Percentiles rank a stretch among this genome's conserved stretches.
phyloP scores from a whole-genome alignment of 306 rosid genomes.

The Parietaria judaica region DNA sequence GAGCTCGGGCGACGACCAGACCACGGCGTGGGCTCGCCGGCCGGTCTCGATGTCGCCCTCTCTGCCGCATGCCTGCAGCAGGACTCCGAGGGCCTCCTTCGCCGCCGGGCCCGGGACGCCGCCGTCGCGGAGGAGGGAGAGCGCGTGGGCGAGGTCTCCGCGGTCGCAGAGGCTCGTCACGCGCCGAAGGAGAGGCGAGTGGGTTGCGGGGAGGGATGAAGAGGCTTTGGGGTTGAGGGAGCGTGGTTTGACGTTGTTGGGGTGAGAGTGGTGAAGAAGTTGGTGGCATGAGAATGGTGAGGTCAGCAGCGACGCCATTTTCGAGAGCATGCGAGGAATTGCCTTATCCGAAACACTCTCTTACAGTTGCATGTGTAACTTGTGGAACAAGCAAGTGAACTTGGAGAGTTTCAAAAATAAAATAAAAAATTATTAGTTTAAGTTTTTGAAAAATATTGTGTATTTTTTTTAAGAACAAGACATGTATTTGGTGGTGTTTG shows the following conservation, averaged over 20 bases:
- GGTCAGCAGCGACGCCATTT: background rate
- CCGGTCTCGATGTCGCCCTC: background rate
- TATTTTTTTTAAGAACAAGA: too few species aligned
- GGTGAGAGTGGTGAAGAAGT: background rate
- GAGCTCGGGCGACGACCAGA: constrained; percentile 31
- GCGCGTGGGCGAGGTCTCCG: constrained; percentile 43
- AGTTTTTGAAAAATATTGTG: too few species aligned
- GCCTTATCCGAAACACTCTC: too few species aligned
- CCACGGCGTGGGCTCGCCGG: constrained; percentile 31
- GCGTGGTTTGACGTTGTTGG: background rate
- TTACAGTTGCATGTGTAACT: too few species aligned
- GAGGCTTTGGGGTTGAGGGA: constrained; percentile 18
- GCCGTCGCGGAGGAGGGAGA: constrained; percentile 30
- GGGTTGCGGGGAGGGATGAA: constrained; percentile 17
- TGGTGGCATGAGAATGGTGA: background rate
- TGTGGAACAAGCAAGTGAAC: too few species aligned
- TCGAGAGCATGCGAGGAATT: background rate
- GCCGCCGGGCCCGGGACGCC: background rate
- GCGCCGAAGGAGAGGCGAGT: constrained; percentile 28
- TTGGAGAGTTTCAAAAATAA: too few species aligned
- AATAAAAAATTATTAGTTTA: too few species aligned
- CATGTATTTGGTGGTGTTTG: too few species aligned
- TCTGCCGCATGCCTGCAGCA: background rate
- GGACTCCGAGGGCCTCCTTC: constrained; percentile 1
- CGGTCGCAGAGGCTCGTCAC: constrained; percentile 40